Conservation (phyloP, 495 filamentous ascomycete genomes). For the Hyaloscypha hepaticicola region DNA sequence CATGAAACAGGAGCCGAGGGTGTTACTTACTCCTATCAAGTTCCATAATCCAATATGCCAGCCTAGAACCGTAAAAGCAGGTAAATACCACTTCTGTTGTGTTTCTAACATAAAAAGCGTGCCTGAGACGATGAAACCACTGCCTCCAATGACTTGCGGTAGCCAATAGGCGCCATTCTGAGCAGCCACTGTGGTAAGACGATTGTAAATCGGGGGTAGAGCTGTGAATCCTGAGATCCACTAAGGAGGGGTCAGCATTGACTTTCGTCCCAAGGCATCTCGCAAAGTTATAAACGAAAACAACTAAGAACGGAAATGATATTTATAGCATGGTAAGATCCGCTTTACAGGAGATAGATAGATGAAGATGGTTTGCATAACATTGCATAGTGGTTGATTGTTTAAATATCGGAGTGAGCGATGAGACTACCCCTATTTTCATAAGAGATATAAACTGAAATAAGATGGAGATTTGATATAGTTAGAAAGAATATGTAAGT, state of each 20-base stretch:
- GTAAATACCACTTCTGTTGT: constrained; percentile 63
- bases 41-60: constrained; percentile 49
- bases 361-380: not conserved
- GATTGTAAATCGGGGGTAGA: constrained; percentile 54
- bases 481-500: constrained; percentile 7
- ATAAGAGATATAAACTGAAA: not conserved
- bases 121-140: constrained; percentile 59
- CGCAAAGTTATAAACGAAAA: too few relatives aligned
- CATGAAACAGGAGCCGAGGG: not conserved
- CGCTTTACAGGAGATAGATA: not conserved
- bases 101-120: constrained; percentile 69
- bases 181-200: constrained; percentile 34
- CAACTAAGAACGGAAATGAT: not conserved
- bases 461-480: not conserved
- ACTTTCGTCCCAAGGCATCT: not conserved
- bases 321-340: not conserved
- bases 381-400: not conserved
- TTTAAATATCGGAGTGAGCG: not conserved
- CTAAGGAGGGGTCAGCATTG: constrained; percentile 1
- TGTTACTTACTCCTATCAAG: constrained; percentile 36
- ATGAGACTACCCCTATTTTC: not conserved
- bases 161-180: constrained; percentile 56
- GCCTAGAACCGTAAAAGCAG: constrained; percentile 57
- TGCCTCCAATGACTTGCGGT: constrained; percentile 66
- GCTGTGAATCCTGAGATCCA: constrained; percentile 68